phyloP scores from a whole-genome alignment of 2,329 filamentous ascomycete genomes.

The Camillea tinctor region DNA sequence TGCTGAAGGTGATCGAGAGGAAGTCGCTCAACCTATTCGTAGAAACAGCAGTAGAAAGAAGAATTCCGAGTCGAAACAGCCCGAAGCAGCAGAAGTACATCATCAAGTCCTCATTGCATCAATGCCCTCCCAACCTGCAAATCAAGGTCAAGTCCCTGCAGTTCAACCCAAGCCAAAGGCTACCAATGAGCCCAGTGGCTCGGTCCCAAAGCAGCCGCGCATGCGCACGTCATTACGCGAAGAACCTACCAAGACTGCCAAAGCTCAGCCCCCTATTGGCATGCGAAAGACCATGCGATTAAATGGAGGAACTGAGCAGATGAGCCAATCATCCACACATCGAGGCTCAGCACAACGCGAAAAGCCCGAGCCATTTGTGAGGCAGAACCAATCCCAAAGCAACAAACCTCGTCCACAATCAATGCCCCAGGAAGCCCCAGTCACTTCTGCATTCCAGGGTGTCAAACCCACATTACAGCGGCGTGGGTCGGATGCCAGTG shows the following conservation, averaged over 20 bases:
- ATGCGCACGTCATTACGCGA: constrained; percentile 50
- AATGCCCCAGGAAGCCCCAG: constrained; percentile 4
- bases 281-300: constrained; percentile 33
- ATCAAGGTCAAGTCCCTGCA: constrained; percentile 19
- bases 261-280: constrained; percentile 10
- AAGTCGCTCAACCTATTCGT: constrained; percentile 27
- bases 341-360: constrained; percentile 8
- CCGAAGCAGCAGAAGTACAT: constrained; percentile 6
- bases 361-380: constrained; percentile 10
- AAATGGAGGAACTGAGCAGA: constrained; percentile 6
- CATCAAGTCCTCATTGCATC: constrained; percentile 21
- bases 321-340: constrained; percentile 4
- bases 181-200: constrained; percentile 20
- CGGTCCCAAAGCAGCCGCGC: constrained; percentile 18
- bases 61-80: constrained; percentile 36
- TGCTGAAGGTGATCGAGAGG: constrained; percentile 45
- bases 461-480: constrained; percentile 43
- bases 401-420: constrained; percentile 6
- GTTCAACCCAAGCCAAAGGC: constrained; percentile 29
- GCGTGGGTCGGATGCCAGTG: constrained; percentile 63
- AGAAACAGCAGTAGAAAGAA: constrained; percentile 38
- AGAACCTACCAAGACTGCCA: constrained; percentile 20
- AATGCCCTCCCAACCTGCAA: constrained; percentile 14
- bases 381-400: constrained; percentile 8
- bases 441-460: constrained; percentile 9